Conservation (phyloP, 805 yeast genomes). For the Saturnispora besseyi region DNA sequence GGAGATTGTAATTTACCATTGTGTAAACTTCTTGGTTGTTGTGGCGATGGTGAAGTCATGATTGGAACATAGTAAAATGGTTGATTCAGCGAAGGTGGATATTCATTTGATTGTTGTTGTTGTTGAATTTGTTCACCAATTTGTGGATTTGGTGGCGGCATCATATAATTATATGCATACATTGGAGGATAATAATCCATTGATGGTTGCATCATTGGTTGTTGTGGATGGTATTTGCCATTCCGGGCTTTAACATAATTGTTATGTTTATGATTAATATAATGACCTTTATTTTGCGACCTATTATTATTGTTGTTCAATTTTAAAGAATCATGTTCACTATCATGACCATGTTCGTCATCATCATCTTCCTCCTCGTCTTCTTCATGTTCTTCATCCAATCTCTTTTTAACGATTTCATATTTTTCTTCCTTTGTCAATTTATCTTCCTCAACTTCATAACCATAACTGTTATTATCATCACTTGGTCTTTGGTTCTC, state of each 20-base stretch:
- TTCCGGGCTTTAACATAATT: background rate
- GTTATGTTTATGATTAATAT: background rate
- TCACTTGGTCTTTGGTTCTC: background rate
- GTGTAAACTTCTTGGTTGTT: background rate
- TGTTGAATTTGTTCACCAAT: background rate
- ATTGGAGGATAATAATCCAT: conserved; percentile 2
- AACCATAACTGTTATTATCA: background rate
- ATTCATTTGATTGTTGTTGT: background rate
- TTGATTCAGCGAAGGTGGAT: background rate
- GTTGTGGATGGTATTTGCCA: background rate
- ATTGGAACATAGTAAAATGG: conserved; percentile 1
- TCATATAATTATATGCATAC: background rate
- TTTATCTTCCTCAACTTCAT: conserved; percentile 18
- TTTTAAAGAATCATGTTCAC: background rate
- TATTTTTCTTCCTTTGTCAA: conserved; percentile 36
- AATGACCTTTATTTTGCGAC: conserved; percentile 1
- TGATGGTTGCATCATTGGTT: background rate
- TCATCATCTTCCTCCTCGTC: conserved; percentile 22
- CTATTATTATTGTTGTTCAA: background rate
- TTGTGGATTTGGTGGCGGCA: background rate
- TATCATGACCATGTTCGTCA: conserved; percentile 18
- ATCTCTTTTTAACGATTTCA: conserved; percentile 31
- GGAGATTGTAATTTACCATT: background rate
- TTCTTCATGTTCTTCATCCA: conserved; percentile 23
- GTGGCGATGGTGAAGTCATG: background rate